Base-by-base conservation (phyloP, 805 yeast species). In the Cyberlindnera nakhonratchasimensis region DNA sequence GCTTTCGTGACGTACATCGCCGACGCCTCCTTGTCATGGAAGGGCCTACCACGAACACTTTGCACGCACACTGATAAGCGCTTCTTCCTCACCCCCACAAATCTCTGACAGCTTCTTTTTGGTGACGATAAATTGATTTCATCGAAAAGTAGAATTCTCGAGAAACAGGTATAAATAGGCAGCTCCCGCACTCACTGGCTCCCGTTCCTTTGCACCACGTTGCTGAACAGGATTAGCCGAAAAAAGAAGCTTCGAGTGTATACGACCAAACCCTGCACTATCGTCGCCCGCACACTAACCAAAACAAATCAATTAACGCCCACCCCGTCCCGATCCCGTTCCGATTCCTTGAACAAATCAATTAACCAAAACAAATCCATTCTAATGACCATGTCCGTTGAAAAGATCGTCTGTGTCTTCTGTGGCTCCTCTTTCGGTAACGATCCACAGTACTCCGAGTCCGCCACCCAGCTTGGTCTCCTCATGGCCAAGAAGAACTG, bases 381-480 rank as follows among this genome's bases (percentile, higher is more conserved):
- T 6, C 25, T 21, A 26, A 42, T 37, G 35, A 42, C 38, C n/a
- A 44, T 44, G 47, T 40, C 41, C 29, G 33, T 40, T 20, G 47
- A 46, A 32, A 55, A 52, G 51, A 70, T 74, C 16, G 72, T 87
- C 10, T 87, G 95, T 64, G 95, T 87, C 20, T 87, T 85, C 58
- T 88, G 96, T 61, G 96, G 96, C 25, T 85, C 95, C 3, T 76
- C 89, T 5, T 74, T 76, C 46, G 96, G 96, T 13, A 73, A 61
- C 32, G 71, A 73, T 39, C 66, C 71, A 6, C 52, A 53, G 4
- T 84, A 63, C 56, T 66, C 80, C 12, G 66, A 65, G 2, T 67
- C 67, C 24, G 90, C 95, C 2, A 51, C 66, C n/a, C 60, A 71
- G 20, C 66, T 87, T 32, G 96, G 95, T 19, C 52, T 65, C 37